These are phyloP conservation scores for Castanopsis chinensis DNA, from an alignment of 306 rosid genomes.

Conservation along the genomic window DNA sequence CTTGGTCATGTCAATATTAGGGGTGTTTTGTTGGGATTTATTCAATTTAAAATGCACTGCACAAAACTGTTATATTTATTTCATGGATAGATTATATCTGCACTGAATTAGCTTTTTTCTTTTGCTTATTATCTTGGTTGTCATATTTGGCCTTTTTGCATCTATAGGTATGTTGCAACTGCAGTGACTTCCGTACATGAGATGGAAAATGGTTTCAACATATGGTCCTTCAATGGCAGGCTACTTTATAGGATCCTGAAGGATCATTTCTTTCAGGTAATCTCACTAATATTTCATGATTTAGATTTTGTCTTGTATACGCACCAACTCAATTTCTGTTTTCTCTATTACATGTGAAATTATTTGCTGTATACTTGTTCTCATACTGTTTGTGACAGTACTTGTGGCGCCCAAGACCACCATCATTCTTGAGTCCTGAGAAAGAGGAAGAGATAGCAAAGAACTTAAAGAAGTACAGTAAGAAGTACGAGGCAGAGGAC, in stretches of 20 bases:
- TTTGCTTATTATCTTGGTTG: neutral
- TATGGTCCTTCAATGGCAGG: constrained; percentile 92
- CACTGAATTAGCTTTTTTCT: too few species aligned
- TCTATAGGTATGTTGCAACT: constrained; percentile 78
- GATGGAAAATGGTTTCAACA: constrained; percentile 94
- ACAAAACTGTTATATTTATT: neutral
- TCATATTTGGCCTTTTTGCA: neutral
- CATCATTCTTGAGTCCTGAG: constrained; percentile 65
- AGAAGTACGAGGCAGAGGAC: constrained; percentile 89
- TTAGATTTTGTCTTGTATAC: neutral
- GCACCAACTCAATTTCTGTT: neutral
- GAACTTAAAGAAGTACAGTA: constrained; percentile 89
- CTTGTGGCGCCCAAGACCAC: constrained; percentile 92
- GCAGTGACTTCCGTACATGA: constrained; percentile 91
- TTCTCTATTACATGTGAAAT: neutral
- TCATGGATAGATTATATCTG: too few species aligned
- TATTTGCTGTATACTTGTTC: neutral
- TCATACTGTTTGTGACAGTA: constrained; percentile 36
- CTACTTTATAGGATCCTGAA: constrained; percentile 71
- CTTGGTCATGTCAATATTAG: neutral
- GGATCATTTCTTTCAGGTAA: constrained; percentile 91
- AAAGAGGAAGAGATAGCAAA: constrained; percentile 88
- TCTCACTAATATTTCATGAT: neutral
- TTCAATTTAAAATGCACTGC: neutral
- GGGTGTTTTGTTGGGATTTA: neutral